Conservation (phyloP, 2,329 filamentous ascomycete species). For the Aspergillus hortae region DNA sequence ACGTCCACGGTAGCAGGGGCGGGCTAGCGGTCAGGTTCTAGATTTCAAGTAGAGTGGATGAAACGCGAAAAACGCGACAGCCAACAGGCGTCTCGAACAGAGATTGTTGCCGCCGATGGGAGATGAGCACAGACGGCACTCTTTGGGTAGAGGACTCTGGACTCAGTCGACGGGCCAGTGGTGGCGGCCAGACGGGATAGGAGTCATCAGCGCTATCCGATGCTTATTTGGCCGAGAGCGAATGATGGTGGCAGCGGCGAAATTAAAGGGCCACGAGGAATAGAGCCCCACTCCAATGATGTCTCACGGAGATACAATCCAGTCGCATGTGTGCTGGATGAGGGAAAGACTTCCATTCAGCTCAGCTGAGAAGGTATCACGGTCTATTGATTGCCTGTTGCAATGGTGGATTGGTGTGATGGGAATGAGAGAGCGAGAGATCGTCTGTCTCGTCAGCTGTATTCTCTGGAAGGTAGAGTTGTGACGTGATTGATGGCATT, state of each 20-base stretch:
- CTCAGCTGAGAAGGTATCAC: neutral
- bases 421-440: no score
- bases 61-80: conserved; percentile 10
- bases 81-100: conserved; percentile 11
- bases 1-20: conserved; percentile 8
- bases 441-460: no score
- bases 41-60: conserved; percentile 15
- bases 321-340: neutral
- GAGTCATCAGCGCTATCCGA: conserved; percentile 6
- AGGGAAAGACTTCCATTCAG: neutral
- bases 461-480: no score
- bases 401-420: no score
- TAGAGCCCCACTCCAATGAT: neutral
- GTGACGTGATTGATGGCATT: no score
- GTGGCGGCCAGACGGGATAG: conserved; percentile 7
- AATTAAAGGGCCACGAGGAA: neutral
- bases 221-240: neutral
- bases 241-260: neutral
- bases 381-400: neutral
- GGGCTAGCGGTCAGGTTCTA: conserved; percentile 11
- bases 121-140: neutral
- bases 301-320: neutral
- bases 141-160: conserved; percentile 1
- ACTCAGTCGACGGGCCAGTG: conserved; percentile 4
- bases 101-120: conserved; percentile 9